Evolutionary conservation across 768 basidiomycete genomes (phyloP).

Genomic region (Lyophyllum semitale): DNA sequence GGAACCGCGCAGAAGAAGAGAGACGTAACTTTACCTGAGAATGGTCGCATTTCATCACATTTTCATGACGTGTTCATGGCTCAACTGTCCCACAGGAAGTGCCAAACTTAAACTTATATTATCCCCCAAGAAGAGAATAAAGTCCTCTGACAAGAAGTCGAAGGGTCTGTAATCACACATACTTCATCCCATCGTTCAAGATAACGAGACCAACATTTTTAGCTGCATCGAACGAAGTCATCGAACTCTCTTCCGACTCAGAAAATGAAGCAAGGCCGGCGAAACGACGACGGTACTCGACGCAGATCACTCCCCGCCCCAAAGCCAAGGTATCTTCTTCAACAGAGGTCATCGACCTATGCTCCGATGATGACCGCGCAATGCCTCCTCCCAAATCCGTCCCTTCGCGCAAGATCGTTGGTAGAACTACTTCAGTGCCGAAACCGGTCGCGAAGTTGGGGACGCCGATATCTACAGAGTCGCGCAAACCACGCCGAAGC

Average conservation of each 20-base stretch:
- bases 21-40: not conserved
- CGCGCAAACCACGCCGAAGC: not conserved
- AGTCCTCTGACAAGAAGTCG: not conserved
- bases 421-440: not conserved
- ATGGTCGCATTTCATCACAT: not conserved
- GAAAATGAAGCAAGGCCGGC: constrained; percentile 2
- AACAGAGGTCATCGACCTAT: constrained; percentile 9
- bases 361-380: constrained; percentile 6
- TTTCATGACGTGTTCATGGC: not conserved
- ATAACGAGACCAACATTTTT: not conserved
- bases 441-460: not conserved
- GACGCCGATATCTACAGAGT: not conserved
- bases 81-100: not conserved
- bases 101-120: too few relatives aligned
- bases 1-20: not conserved
- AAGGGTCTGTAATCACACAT: not conserved
- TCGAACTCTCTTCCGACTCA: constrained; percentile 7
- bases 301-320: not conserved
- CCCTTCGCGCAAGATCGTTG: not conserved
- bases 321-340: not conserved
- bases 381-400: not conserved
- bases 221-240: not conserved
- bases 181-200: not conserved
- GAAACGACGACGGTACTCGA: not conserved
- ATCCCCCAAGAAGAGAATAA: not conserved